Evolutionary conservation across 805 yeast genomes (phyloP).

Genomic region (Suhomyces tanzawaensis): DNA sequence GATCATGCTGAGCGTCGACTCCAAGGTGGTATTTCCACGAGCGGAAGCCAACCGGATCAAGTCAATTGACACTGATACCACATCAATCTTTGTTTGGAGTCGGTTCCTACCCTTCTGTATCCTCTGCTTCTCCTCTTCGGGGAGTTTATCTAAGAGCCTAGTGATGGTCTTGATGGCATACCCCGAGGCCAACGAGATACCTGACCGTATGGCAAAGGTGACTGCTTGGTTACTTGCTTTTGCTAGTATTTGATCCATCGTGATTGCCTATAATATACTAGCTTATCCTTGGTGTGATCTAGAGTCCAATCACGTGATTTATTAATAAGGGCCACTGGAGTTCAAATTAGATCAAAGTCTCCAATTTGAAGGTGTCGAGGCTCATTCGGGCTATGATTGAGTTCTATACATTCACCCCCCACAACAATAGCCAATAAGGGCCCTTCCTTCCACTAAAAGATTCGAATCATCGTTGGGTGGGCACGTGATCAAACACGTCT

Average conservation of each 20-base stretch:
- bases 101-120: constrained; percentile 43
- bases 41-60: constrained; percentile 60
- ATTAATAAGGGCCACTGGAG: too few species aligned
- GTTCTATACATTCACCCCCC: too few species aligned
- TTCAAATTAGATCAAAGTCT: too few species aligned
- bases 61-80: constrained; percentile 66
- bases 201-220: constrained; percentile 75
- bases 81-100: constrained; percentile 56
- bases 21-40: constrained; percentile 58
- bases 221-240: constrained; percentile 76
- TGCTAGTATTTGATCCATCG: constrained; percentile 45
- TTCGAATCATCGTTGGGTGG: not conserved
- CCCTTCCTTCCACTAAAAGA: too few species aligned
- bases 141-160: constrained; percentile 51
- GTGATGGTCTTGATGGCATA: constrained; percentile 68
- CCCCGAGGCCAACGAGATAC: constrained; percentile 70
- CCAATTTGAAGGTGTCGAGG: too few species aligned
- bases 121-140: constrained; percentile 48
- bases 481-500: not conserved
- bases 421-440: too few species aligned
- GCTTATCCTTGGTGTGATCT: too few species aligned
- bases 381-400: too few species aligned
- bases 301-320: too few species aligned
- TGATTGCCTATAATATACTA: too few species aligned
- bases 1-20: constrained; percentile 52